These are phyloP conservation scores for Paraglomus occultum DNA, from an alignment of 192 early-diverging fungal genomes.

Conservation along the genomic window DNA sequence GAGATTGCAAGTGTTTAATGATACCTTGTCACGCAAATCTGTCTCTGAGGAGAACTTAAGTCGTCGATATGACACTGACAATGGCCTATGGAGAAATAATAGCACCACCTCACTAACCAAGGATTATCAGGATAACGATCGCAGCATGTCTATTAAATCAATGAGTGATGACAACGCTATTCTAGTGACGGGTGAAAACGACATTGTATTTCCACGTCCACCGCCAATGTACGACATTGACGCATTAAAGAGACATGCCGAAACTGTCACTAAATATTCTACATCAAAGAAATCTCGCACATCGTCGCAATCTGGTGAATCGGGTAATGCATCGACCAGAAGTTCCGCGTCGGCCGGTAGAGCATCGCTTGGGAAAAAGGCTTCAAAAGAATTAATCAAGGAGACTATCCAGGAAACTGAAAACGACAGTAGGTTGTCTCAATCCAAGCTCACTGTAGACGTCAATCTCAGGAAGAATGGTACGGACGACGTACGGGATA, in stretches of 20 bases:
- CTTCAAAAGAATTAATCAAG: too few relatives aligned
- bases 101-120: background rate
- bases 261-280: slow-evolving; percentile 23
- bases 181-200: too few relatives aligned
- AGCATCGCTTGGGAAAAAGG: too few relatives aligned
- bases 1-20: background rate
- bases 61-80: slow-evolving; percentile 3
- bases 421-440: too few relatives aligned
- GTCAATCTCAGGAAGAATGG: too few relatives aligned
- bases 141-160: too few relatives aligned
- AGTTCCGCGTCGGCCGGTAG: too few relatives aligned
- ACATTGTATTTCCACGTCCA: background rate
- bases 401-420: too few relatives aligned
- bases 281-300: slow-evolving; percentile 15
- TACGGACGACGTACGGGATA: too few relatives aligned
- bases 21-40: slow-evolving; percentile 23
- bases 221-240: slow-evolving; percentile 25
- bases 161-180: too few relatives aligned
- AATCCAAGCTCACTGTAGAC: too few relatives aligned
- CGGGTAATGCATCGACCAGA: background rate
- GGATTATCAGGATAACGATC: too few relatives aligned
- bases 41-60: slow-evolving; percentile 22
- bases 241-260: slow-evolving; percentile 24
- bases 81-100: background rate
- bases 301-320: slow-evolving; percentile 15